These are phyloP conservation scores for Xylariomycetidae sp. DNA, from an alignment of 2,329 filamentous ascomycete genomes.

Conservation along the genomic window DNA sequence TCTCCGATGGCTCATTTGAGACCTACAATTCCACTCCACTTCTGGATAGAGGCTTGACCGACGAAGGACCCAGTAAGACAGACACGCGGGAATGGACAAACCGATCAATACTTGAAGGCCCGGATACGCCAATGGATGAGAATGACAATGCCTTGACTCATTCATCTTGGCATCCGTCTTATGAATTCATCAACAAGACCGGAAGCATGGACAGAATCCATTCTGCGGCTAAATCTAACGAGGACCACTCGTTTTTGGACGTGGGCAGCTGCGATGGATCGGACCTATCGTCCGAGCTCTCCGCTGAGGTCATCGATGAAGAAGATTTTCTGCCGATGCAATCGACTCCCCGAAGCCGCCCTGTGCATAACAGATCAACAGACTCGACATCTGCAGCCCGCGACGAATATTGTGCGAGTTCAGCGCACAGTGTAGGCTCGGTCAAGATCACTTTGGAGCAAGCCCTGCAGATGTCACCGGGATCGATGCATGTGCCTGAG, in stretches of 20 bases:
- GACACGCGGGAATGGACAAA: constrained; percentile 46
- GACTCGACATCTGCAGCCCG: constrained; percentile 20
- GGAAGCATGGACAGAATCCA: constrained; percentile 41
- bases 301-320: constrained; percentile 38
- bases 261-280: constrained; percentile 43
- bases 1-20: constrained; percentile 59
- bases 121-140: constrained; percentile 30
- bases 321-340: constrained; percentile 25
- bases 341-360: constrained; percentile 16
- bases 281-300: constrained; percentile 59
- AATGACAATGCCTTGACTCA: constrained; percentile 24
- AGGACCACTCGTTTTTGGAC: constrained; percentile 22
- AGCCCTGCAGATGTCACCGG: constrained; percentile 38
- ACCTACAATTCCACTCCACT: constrained; percentile 75
- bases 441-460: constrained; percentile 44
- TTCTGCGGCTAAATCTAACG: constrained; percentile 16
- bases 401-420: too few relatives aligned
- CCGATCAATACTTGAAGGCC: constrained; percentile 46
- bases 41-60: constrained; percentile 59
- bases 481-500: constrained; percentile 30
- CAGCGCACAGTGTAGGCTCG: too few relatives aligned
- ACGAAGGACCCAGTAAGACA: constrained; percentile 40
- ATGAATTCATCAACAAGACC: constrained; percentile 49
- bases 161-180: constrained; percentile 38
- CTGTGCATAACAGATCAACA: too few relatives aligned